Percentiles rank a stretch among this genome's conserved stretches.
phyloP scores from a whole-genome alignment of 768 basidiomycete genomes.

The Suillus discolor region DNA sequence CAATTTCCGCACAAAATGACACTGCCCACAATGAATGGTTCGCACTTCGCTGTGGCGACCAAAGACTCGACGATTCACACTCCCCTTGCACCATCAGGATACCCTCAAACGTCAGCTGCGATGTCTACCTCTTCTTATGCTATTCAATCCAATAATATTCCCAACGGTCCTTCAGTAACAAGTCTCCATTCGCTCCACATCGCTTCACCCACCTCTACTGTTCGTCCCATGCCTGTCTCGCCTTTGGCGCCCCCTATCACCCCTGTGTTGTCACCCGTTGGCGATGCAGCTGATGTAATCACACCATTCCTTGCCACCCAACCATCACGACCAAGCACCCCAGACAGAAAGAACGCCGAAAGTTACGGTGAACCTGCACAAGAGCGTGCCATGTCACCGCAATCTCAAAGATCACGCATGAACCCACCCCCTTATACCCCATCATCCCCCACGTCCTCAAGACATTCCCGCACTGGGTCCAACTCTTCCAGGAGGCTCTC shows the following conservation, averaged over 20 bases:
- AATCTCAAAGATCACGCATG: slow-evolving; percentile 19
- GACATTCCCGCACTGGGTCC: not conserved
- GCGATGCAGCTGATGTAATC: slow-evolving; percentile 26
- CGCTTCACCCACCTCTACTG: slow-evolving; percentile 3
- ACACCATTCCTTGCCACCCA: slow-evolving; percentile 21
- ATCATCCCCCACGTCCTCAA: slow-evolving; percentile 3
- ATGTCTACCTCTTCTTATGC: not conserved
- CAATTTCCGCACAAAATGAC: not conserved
- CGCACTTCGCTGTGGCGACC: slow-evolving; percentile 7
- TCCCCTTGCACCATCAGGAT: not conserved
- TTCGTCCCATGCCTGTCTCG: not conserved
- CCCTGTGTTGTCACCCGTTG: slow-evolving; percentile 1
- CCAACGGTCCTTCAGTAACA: slow-evolving; percentile 14
- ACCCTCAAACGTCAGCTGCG: slow-evolving; percentile 6
- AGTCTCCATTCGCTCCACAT: slow-evolving; percentile 12
- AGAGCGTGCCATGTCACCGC: slow-evolving; percentile 3
- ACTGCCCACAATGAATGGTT: not conserved
- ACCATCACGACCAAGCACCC: slow-evolving; percentile 7
- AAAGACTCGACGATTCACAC: slow-evolving; percentile 2
- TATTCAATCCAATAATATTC: slow-evolving; percentile 8
- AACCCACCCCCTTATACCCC: slow-evolving; percentile 32
- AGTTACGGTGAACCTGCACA: slow-evolving; percentile 6
- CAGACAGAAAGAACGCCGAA: slow-evolving; percentile 11
- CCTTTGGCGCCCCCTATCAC: slow-evolving; percentile 1
- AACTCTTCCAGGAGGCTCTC: slow-evolving; percentile 1